Evolutionary conservation across 2,329 filamentous ascomycete species (phyloP).

Genomic region (Moelleriella libera): DNA sequence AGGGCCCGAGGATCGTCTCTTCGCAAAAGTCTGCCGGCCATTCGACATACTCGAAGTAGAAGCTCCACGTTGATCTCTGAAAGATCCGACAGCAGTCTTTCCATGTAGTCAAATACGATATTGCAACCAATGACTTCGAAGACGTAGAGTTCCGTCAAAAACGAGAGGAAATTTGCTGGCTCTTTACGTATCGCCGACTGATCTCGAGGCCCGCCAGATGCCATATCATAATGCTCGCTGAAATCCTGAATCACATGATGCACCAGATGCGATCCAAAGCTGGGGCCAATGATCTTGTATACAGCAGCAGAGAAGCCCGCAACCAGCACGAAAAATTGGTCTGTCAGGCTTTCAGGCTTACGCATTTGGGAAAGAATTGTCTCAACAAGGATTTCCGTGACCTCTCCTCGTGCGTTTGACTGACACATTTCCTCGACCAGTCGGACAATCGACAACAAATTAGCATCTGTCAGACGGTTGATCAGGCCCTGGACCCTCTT

Average conservation of each 20-base stretch:
- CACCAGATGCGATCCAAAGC: slow-evolving; percentile 78
- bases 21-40: slow-evolving; percentile 67
- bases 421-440: slow-evolving; percentile 77
- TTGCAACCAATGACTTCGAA: slow-evolving; percentile 77
- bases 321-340: slow-evolving; percentile 82
- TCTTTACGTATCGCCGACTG: slow-evolving; percentile 18
- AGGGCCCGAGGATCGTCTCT: slow-evolving; percentile 79
- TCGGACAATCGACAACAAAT: slow-evolving; percentile 68
- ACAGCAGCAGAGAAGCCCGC: slow-evolving; percentile 80
- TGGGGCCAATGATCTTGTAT: slow-evolving; percentile 75
- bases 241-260: slow-evolving; percentile 67
- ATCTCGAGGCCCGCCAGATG: slow-evolving; percentile 26
- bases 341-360: slow-evolving; percentile 63
- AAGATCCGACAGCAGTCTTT: slow-evolving; percentile 58
- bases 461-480: slow-evolving; percentile 87
- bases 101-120: slow-evolving; percentile 83
- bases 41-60: slow-evolving; percentile 69
- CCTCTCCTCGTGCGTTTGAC: slow-evolving; percentile 72
- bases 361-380: slow-evolving; percentile 66
- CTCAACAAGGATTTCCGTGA: slow-evolving; percentile 68
- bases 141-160: slow-evolving; percentile 79
- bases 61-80: slow-evolving; percentile 83
- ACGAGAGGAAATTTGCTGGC: slow-evolving; percentile 60
- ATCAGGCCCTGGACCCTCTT: slow-evolving; percentile 78
- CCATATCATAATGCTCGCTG: slow-evolving; percentile 44